phyloP scores from a whole-genome alignment of 768 basidiomycete genomes.

The Termitomyces titanicus region DNA sequence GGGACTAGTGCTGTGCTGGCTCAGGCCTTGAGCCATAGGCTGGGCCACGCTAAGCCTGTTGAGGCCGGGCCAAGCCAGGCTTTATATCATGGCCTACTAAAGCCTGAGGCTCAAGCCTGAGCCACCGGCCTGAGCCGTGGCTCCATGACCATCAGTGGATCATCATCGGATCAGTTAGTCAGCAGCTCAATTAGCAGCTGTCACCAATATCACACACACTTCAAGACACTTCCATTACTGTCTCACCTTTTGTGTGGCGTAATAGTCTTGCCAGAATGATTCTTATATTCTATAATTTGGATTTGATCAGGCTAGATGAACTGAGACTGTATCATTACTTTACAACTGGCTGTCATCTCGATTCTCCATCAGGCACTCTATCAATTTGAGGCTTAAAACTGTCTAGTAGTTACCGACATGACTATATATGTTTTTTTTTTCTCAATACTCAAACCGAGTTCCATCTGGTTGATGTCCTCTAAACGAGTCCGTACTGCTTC shows the following conservation, averaged over 20 bases:
- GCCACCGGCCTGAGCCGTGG: background rate
- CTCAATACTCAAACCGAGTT: background rate
- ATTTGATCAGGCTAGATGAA: too few relatives aligned
- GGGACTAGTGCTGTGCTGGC: background rate
- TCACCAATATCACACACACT: too few relatives aligned
- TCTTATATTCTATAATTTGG: too few relatives aligned
- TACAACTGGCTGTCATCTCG: too few relatives aligned
- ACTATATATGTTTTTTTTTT: background rate
- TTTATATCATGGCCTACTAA: background rate
- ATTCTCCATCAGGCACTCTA: background rate
- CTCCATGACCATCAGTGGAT: background rate
- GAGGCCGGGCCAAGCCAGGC: background rate
- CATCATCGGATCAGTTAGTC: background rate
- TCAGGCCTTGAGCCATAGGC: background rate
- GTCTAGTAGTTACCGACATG: background rate
- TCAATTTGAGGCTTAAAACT: background rate
- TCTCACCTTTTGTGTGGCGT: too few relatives aligned
- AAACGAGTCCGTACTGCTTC: background rate
- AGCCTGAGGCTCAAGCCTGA: background rate
- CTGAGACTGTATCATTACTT: too few relatives aligned
- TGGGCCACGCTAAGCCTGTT: background rate
- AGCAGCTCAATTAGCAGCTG: too few relatives aligned
- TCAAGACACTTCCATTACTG: too few relatives aligned
- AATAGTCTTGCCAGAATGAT: too few relatives aligned
- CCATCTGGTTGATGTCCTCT: background rate